Conservation (phyloP, 306 rosid genomes). For the Carpinus fangiana region DNA sequence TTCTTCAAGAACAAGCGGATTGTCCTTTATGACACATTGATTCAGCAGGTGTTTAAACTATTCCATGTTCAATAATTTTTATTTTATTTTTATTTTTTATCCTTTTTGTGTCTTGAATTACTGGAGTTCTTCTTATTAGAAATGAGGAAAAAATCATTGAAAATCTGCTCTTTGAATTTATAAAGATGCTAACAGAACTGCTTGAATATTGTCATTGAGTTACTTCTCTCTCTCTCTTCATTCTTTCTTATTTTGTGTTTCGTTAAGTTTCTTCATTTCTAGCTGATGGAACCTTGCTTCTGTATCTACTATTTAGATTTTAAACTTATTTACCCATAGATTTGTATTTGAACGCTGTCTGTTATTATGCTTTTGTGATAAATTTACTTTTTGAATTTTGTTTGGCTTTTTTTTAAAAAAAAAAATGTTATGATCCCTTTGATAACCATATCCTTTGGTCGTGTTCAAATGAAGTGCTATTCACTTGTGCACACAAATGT, state of each 20-base stretch:
- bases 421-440: background rate
- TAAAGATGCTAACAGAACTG: background rate
- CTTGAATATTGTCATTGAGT: background rate
- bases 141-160: constrained; percentile 1
- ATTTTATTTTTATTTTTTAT: background rate
- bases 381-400: background rate
- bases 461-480: background rate
- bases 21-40: constrained; percentile 92
- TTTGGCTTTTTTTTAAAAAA: background rate
- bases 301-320: background rate
- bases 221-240: background rate
- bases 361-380: background rate
- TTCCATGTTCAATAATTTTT: background rate
- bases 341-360: background rate
- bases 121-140: background rate
- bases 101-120: constrained; percentile 17
- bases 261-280: background rate
- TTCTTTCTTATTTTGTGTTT: background rate
- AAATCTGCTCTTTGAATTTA: background rate
- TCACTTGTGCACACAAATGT: background rate
- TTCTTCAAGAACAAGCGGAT: constrained; percentile 97
- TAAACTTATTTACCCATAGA: background rate
- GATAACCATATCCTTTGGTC: background rate
- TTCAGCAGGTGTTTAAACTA: constrained; percentile 77
- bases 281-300: background rate